Conservation (phyloP, 495 filamentous ascomycete species). For the Ramalina intermedia region DNA sequence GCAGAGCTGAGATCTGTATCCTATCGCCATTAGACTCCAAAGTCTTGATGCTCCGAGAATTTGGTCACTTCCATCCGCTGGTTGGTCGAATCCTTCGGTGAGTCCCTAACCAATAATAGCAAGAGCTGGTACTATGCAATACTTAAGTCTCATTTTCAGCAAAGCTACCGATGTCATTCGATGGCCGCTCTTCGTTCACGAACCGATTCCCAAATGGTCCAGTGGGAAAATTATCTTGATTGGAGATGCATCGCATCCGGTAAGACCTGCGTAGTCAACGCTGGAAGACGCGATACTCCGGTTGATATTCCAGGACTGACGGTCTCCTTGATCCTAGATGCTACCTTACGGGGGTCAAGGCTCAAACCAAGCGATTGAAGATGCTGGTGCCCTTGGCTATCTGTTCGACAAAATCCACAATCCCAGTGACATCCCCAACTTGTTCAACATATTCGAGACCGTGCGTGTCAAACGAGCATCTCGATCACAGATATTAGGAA, state of each 20-base stretch:
- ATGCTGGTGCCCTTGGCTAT: slow-evolving; percentile 21
- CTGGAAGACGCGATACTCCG: too few relatives aligned
- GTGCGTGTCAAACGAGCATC: slow-evolving; percentile 23
- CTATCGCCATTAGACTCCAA: slow-evolving; percentile 1
- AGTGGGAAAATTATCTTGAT: slow-evolving; percentile 27
- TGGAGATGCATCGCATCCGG: slow-evolving; percentile 37
- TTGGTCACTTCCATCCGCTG: slow-evolving; percentile 13
- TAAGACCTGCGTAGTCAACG: slow-evolving; percentile 7
- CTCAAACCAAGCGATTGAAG: slow-evolving; percentile 26
- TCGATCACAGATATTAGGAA: slow-evolving; percentile 22
- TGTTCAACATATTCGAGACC: slow-evolving; percentile 23
- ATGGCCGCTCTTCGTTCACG: slow-evolving; percentile 29
- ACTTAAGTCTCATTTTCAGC: slow-evolving; percentile 1
- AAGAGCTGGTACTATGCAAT: too few relatives aligned
- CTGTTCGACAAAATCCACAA: neutral
- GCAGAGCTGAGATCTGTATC: too few relatives aligned
- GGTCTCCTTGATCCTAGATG: slow-evolving; percentile 18
- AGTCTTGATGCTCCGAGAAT: slow-evolving; percentile 11
- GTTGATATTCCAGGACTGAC: too few relatives aligned
- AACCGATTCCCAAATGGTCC: slow-evolving; percentile 21
- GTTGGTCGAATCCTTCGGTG: neutral
- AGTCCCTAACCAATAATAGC: too few relatives aligned
- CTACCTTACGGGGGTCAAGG: slow-evolving; percentile 29
- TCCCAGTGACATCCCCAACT: slow-evolving; percentile 9
- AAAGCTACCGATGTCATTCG: slow-evolving; percentile 27